Percentiles rank a stretch among this genome's conserved stretches.
Evolutionary conservation across 306 rosid species (phyloP).

Genomic region (Cicer judaicum): DNA sequence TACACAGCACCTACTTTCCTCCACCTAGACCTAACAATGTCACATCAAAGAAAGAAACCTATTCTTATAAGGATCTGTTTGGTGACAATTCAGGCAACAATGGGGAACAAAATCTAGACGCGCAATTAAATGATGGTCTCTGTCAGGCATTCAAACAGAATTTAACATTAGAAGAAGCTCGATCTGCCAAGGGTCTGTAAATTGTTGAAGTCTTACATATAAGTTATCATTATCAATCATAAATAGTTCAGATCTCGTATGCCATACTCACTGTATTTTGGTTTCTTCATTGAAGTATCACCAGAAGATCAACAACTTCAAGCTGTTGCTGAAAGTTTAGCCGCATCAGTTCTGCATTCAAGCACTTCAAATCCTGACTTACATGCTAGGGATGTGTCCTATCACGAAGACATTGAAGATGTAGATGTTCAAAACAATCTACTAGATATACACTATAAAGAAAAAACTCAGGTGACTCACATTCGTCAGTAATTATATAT

Average conservation of each 20-base stretch:
- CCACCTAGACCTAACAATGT: constrained; percentile 75
- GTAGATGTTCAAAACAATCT: constrained; percentile 51
- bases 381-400: constrained; percentile 51
- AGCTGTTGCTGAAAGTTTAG: constrained; percentile 94
- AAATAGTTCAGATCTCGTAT: constrained; percentile 24
- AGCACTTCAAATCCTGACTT: constrained; percentile 58
- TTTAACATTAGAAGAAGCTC: constrained; percentile 56
- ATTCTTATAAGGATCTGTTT: constrained; percentile 54
- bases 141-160: constrained; percentile 59
- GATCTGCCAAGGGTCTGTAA: constrained; percentile 59
- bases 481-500: constrained; percentile 14
- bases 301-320: constrained; percentile 86
- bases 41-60: constrained; percentile 57
- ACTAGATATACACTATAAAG: constrained; percentile 47
- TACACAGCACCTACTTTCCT: constrained; percentile 65
- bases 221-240: constrained; percentile 23
- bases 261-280: constrained; percentile 31
- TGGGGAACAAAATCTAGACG: constrained; percentile 55
- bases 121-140: constrained; percentile 57
- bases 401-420: constrained; percentile 48
- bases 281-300: constrained; percentile 52
- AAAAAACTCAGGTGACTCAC: constrained; percentile 56
- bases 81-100: constrained; percentile 58
- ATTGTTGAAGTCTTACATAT: constrained; percentile 17
- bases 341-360: constrained; percentile 80